Evolutionary conservation across 805 yeast species (phyloP).

Genomic region (Yueomyces sp.): DNA sequence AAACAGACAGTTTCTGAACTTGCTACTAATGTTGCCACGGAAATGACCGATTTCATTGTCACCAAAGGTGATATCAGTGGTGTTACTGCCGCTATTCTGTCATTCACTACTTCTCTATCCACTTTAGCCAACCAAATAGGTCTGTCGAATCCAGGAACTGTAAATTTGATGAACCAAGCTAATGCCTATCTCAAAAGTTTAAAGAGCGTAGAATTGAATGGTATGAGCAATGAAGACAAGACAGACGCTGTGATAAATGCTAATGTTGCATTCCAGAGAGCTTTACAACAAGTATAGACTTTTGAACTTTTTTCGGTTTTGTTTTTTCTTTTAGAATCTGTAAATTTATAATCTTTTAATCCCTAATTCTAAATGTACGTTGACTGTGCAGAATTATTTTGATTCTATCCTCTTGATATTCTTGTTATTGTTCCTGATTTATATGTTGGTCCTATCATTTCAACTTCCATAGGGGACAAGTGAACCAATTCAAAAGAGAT

Average conservation of each 20-base stretch:
- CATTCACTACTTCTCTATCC: conserved; percentile 1
- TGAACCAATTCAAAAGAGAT: no score
- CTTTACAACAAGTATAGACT: conserved; percentile 41
- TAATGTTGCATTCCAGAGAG: conserved; percentile 61
- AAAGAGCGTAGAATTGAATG: conserved; percentile 36
- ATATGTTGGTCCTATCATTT: no score
- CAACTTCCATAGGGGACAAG: no score
- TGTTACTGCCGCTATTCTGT: conserved; percentile 36
- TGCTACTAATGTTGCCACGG: conserved; percentile 70
- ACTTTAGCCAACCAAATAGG: conserved; percentile 1
- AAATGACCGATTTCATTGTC: conserved; percentile 38
- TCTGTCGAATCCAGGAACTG: conserved; percentile 2
- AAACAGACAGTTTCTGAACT: conserved; percentile 50
- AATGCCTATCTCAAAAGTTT: conserved; percentile 1
- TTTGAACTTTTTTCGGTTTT: no score
- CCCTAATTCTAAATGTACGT: no score
- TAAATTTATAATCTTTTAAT: no score
- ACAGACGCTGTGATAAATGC: conserved; percentile 67
- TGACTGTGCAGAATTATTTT: no score
- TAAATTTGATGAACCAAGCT: conserved; percentile 1
- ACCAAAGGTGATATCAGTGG: conserved; percentile 31
- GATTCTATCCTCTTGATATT: no score
- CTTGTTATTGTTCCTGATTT: no score
- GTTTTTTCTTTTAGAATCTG: no score
- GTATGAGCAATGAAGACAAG: conserved; percentile 34